These are phyloP conservation scores for Exserohilum turcica DNA, from an alignment of 2,329 filamentous ascomycete genomes.

Conservation along the genomic window DNA sequence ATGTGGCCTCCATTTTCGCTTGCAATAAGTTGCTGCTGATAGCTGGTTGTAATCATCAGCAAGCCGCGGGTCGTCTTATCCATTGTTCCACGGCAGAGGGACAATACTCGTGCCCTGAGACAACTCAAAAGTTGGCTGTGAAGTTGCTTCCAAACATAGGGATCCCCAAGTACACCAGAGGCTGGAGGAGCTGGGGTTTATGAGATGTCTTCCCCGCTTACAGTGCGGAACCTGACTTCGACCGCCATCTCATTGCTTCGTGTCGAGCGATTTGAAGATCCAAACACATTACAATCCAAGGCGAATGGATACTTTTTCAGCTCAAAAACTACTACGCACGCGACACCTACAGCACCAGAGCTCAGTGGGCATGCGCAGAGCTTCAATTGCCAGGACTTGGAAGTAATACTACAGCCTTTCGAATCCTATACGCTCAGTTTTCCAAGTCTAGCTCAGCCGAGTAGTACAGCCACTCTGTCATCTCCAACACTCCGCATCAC, in stretches of 20 bases:
- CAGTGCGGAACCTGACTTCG: constrained; percentile 80
- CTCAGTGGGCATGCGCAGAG: constrained; percentile 62
- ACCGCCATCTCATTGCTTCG: constrained; percentile 73
- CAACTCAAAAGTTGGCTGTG: not conserved
- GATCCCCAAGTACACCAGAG: not conserved
- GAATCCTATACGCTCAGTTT: constrained; percentile 64
- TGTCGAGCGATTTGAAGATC: constrained; percentile 73
- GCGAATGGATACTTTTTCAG: constrained; percentile 41
- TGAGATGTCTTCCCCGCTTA: constrained; percentile 57
- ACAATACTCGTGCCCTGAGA: not conserved
- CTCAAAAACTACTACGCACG: constrained; percentile 27
- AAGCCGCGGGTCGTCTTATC: not conserved
- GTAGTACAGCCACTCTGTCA: constrained; percentile 20
- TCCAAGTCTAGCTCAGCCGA: constrained; percentile 46
- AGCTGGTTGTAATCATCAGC: not conserved
- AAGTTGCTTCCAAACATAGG: not conserved
- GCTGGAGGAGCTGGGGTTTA: not conserved
- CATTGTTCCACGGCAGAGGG: not conserved
- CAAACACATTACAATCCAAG: constrained; percentile 49
- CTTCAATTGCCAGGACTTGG: constrained; percentile 66
- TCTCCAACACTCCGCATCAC: constrained; percentile 73
- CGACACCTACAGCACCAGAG: constrained; percentile 47
- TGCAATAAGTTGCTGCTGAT: not conserved
- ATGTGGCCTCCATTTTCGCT: not conserved
- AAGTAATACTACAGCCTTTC: constrained; percentile 71